Evolutionary conservation across 2,329 filamentous ascomycete genomes (phyloP), one percentile per base, ranked within the genome.

Genomic region (Beauveria sp.): DNA sequence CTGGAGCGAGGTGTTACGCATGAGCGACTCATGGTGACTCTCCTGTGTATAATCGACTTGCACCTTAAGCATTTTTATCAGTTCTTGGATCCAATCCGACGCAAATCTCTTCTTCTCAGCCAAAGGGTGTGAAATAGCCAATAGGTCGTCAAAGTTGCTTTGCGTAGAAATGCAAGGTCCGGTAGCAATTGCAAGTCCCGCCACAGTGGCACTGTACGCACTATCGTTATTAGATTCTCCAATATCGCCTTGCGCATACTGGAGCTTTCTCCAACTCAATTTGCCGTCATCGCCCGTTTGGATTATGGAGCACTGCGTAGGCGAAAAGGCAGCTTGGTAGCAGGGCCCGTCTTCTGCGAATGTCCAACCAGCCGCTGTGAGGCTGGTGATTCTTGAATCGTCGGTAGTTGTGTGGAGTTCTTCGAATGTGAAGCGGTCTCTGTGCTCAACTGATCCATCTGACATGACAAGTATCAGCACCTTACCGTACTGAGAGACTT

Each of bases 31-130:
- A 66, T 89, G 84, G 50, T 84, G 82, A 2, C 84, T 77, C 63
- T 96, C 90, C 54, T 90, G 83, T 0, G 91, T 89, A 69, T 92
- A 96, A 74, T 97, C 93, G 53, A 92, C 84, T 55, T 87, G 85
- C 34, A 90, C 80, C 64, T 87, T 88, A 56, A 92, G 77, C 61
- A 89, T 84, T 46, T 84, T 80, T 57, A 90, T 85, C 14, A 92
- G 77, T 65, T 90, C 86, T 46, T 78, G 80, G 57, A 90, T 76
- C 78, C 87, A 86, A 62, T 86, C 79, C 47, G 80, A 78, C 58
- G 84, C 77, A 65, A 89, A 85, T 55, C 73, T 69, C 59, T 70
- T 74, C 61, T 74, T 75, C 0, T 65, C 63, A 2, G 68, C 67
- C 53, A 68, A 76, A 37, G 80, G 82, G 62, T 83, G 82, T n/a